Evolutionary conservation across 148 eudicot species (phyloP).

Genomic region (Rhododendron simsii): DNA sequence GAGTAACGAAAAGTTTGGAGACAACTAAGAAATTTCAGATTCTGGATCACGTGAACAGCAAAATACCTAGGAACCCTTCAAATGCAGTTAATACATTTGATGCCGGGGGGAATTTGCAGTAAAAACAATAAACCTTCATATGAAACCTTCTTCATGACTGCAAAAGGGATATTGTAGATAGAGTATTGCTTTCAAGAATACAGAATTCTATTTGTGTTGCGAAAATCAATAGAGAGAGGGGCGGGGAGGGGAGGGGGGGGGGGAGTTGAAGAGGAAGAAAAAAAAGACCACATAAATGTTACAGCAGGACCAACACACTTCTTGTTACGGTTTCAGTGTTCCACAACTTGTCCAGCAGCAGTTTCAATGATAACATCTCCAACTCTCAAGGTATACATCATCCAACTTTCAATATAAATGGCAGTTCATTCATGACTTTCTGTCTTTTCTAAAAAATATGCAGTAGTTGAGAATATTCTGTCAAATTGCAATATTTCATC

Average conservation of each 20-base stretch:
- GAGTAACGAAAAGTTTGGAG: neutral
- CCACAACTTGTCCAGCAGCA: neutral
- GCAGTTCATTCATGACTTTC: neutral
- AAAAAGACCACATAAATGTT: neutral
- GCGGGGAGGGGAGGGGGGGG: too few relatives aligned
- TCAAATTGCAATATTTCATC: neutral
- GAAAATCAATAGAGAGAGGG: neutral
- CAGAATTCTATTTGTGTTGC: neutral
- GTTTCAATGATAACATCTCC: neutral
- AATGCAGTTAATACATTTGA: neutral
- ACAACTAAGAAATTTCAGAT: neutral
- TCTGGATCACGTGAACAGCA: neutral
- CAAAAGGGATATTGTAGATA: neutral
- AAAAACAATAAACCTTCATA: neutral
- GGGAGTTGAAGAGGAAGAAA: too few relatives aligned
- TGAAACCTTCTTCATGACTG: neutral
- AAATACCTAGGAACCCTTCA: neutral
- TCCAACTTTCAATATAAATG: too few relatives aligned
- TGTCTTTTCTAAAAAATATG: neutral
- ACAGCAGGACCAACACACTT: neutral
- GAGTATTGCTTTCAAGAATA: neutral
- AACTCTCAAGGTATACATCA: neutral
- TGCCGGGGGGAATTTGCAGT: neutral
- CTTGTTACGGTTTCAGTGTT: neutral
- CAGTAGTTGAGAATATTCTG: neutral